Evolutionary conservation across 2,329 filamentous ascomycete species (phyloP), one percentile per base, ranked within the genome.

Genomic region (Talaromyces sp.): DNA sequence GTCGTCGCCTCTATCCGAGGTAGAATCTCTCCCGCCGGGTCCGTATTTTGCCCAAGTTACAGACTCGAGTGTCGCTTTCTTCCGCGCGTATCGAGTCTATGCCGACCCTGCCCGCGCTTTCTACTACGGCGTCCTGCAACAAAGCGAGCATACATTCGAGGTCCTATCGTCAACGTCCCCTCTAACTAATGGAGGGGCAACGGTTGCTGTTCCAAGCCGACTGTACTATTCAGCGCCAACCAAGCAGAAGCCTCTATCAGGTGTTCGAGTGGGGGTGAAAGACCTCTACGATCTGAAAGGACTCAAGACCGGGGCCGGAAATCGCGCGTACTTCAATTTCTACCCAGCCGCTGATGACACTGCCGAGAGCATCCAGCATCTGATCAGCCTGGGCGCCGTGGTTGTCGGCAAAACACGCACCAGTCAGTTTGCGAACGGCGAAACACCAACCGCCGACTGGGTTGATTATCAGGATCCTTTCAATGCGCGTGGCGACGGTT

Each of bases 251-350:
- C 86, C 85, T 0, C 76, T 89, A 0, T 82, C 84, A 5, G 86
- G 87, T 18, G 80, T 87, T 3, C 80, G 87, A 18, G 70, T 89
- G 0, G 86, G 81, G 0, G 78, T 89, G 60, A 89, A 89, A 69
- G 87, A 89, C 65, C 84, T 87, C 54, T 86, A 81, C 67, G 78
- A 86, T 64, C 72, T 88, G 44, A 78, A 80, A 27, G 87, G 87
- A 1, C 71, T 87, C 0, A 78, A 79, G 12, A 87, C 84, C 0
- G 79, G 79, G 1, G 77, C 83, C 34, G 87, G 86, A 0, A 88
- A 85, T 31, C 76, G 83, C 34, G 82, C 85, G 1, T 89, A 83
- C 78, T 81, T 80, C 27, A 74, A 81, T 36, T 71, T 89, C 2
- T 83, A 86, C 59, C 74, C 77, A 1, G 68, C 78, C 2, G 74